Base-by-base conservation (phyloP, 345 rosid species). In the Salix purpurea region DNA sequence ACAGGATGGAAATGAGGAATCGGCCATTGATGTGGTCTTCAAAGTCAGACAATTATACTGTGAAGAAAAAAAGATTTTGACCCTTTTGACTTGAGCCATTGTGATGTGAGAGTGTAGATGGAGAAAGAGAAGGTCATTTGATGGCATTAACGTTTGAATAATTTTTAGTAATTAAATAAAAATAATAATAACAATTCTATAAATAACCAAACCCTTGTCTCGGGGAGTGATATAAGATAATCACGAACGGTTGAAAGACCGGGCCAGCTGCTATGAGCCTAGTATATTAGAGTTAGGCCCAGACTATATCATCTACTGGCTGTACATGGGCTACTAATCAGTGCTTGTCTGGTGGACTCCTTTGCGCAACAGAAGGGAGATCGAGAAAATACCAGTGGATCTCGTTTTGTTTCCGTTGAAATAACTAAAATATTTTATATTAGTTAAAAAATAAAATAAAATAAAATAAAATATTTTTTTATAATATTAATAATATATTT, bases 401-500 rank as follows among this genome's bases (percentile, higher is more conserved):
- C 34, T 32, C 0, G 34, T 32, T 32, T 32, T 32, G 0, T 32
- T 32, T 4, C 0, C 5, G 5, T 4, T 32, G 5, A 32, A 32
- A 32, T 4, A 0, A 4, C 4, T 3, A 0, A 4, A 4, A 34
- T 34, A 34, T 34, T 34, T 34, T 34, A 34, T 34, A 34, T 34
- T 34, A 34, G 5, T 34, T 4, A 34, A 0, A 34, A 32, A 34
- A 0, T 34, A 34, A 4, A 0, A 34, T 34, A 32, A 32, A 4
- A 32, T 32, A 4, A 34, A 34, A 34, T 34, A 34, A 4, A 4
- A 4, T 34, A 0, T 34, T 34, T 32, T 0, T 34, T 34, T 34
- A 34, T 0, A 34, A 34, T 4, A 34, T 34, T 0, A 34, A 34
- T 34, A 0, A 34, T 4, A 4, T 34, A 0, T 34, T 0, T 34